Conservation (phyloP, 495 filamentous ascomycete genomes). For the Parathielavia appendiculata region DNA sequence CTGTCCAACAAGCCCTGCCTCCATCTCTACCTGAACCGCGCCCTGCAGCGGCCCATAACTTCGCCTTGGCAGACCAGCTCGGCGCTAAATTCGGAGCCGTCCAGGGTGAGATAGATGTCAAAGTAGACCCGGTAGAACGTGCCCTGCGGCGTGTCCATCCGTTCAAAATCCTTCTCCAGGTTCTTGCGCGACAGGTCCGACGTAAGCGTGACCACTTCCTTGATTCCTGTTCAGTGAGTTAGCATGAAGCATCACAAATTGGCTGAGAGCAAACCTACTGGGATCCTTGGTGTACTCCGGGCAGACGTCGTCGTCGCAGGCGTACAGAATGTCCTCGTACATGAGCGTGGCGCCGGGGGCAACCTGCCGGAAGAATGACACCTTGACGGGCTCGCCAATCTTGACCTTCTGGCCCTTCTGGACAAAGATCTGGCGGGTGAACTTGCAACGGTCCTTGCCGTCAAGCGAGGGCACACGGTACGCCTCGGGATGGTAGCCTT, state of each 20-base stretch:
- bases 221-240: constrained; percentile 68
- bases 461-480: constrained; percentile 96
- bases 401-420: constrained; percentile 98
- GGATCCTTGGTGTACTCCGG: constrained; percentile 99
- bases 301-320: constrained; percentile 96
- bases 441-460: constrained; percentile 97
- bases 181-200: constrained; percentile 97
- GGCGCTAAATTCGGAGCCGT: constrained; percentile 95
- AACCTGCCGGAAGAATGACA: constrained; percentile 97
- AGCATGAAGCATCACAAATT: constrained; percentile 16
- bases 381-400: constrained; percentile 98
- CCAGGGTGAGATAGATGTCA: constrained; percentile 85
- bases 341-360: constrained; percentile 95
- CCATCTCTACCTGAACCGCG: constrained; percentile 61
- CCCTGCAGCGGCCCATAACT: constrained; percentile 94
- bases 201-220: constrained; percentile 96
- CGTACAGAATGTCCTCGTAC: constrained; percentile 98
- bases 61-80: constrained; percentile 98
- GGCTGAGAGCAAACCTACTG: constrained; percentile 58
- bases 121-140: constrained; percentile 90
- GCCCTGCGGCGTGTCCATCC: constrained; percentile 98
- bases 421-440: constrained; percentile 96
- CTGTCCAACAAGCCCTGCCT: constrained; percentile 9
- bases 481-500: constrained; percentile 95
- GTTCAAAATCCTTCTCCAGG: constrained; percentile 96